Base-by-base conservation (phyloP, 2,329 filamentous ascomycete genomes). In the Arthrobotrys pseudoclavata region DNA sequence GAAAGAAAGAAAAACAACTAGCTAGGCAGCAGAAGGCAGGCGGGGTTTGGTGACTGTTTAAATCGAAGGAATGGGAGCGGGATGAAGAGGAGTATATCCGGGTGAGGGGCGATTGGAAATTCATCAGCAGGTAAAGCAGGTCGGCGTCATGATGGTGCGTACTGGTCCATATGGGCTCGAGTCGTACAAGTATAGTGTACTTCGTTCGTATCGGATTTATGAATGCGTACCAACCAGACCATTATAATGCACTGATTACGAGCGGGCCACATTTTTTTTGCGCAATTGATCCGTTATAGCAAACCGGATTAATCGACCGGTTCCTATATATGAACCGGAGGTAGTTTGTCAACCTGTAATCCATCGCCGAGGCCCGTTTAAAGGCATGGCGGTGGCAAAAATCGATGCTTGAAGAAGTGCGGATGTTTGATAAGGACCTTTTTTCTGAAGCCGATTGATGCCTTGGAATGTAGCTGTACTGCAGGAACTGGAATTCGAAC, bases 141-240 rank as follows among this genome's bases (percentile, higher is more conserved):
- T 42, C 55, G 31, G 55, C 34, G 55, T 60, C 55, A 60, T 60
- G 55, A 60, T 60, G 20, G 55, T 60, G 55, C 55, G 55, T 31
- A 18, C 24, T 60, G 31, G 52, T 40, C 31, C 31, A 18, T 60
- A 24, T 42, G 31, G 10, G 13, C 20, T 42, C 20, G 10, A 1
- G 55, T 60, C 55, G 55, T 26, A 60, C 55, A 60, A 60, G 55
- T 60, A 60, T 45, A 45, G 7, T 4, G 15, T 45, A 45, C 52
- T n/a, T 57, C 29, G 52, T 37, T 22, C n/a, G 52, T 57, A 57
- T 40, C 52, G 40, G 31, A 37, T 55, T 34, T 29, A 55, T 55
- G 13, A 26, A 55, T 29, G 31, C 12, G 40, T n/a, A n/a, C 45
- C 18, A 18, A 9, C 40, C 40, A 18, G 13, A 45, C 18, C 55